A percentile compares a stretch with the other conserved stretches of the same genome.
Conservation (phyloP, 2,329 filamentous ascomycete species). For the Fusarium sp. region DNA sequence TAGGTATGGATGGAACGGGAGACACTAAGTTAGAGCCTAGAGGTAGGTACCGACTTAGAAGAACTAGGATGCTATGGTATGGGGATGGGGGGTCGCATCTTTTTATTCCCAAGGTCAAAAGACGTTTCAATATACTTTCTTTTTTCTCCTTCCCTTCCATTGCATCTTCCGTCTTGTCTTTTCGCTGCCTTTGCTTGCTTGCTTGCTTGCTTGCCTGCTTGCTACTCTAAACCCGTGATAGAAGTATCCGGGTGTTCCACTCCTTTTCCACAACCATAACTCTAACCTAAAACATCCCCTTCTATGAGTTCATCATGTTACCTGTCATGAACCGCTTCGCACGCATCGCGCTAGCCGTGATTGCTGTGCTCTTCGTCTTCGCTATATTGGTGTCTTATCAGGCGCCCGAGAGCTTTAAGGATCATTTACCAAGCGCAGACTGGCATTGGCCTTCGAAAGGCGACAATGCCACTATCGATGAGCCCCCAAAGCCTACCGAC, state of each 20-base stretch:
- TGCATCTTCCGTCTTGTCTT: conserved; percentile 4
- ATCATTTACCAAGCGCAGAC: conserved; percentile 32
- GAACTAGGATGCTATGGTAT: conserved; percentile 4
- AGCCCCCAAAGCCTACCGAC: conserved; percentile 25
- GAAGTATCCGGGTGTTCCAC: conserved; percentile 32
- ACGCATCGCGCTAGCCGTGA: conserved; percentile 43
- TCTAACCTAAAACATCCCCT: neutral
- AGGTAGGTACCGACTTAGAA: neutral
- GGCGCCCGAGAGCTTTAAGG: conserved; percentile 32
- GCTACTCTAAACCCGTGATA: conserved; percentile 15
- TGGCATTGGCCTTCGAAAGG: conserved; percentile 38
- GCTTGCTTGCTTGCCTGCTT: conserved; percentile 11
- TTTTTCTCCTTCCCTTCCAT: conserved; percentile 9
- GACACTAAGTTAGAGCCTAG: conserved; percentile 5
- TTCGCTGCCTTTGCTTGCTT: conserved; percentile 1
- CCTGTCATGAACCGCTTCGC: conserved; percentile 37
- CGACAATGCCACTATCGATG: conserved; percentile 13
- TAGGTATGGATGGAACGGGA: neutral
- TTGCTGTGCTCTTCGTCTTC: conserved; percentile 38
- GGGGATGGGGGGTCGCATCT: conserved; percentile 21
- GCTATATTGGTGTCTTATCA: conserved; percentile 38
- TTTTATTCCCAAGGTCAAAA: conserved; percentile 28
- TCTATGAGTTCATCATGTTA: conserved; percentile 35
- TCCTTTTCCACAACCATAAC: conserved; percentile 19
- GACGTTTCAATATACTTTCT: conserved; percentile 18